Evolutionary conservation across 345 rosid genomes (phyloP), one percentile per base, ranked within the genome.

Genomic region (Sonneratia caseolaris): DNA sequence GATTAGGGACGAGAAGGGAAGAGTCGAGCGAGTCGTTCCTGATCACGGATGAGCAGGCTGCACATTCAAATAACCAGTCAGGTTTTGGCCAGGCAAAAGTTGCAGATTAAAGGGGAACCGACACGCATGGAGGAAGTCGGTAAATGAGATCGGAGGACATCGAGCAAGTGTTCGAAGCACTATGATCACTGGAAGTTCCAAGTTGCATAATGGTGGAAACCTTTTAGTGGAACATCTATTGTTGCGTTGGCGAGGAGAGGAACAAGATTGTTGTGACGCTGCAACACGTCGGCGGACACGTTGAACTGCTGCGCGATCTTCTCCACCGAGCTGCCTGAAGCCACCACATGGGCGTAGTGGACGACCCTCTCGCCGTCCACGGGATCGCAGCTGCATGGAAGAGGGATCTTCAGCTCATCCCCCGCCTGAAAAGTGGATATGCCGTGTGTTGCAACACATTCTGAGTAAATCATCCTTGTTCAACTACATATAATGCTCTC

Each of bases 31-130:
- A 92, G 69, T 78, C 78, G 5, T 24, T 67, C 64, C 71, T 76
- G 48, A 92, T 75, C 12, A 85, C 79, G 18, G 97, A 87, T 76
- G 79, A 83, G 70, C 97, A 91, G 68, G 89, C 97, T 91, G 96
- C 65, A 64, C 24, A 13, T 22, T 1, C 65, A 27, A 59, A 1
- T 59, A 11, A 59, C 2, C 36, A 59, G 37, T 59, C 65, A 59
- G 65, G 7, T 59, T 59, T 59, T 8, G n/a, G 22, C 1, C 24
- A 21, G 18, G 45, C 45, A 42, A 49, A 49, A 48, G 53, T 14
- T 42, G 45, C 45, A 42, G 18, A 48, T 9, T 2, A 3, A 48
- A 15, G 22, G 22, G n/a, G 4, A 53, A 16, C 22, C 5, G 15
- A 53, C 22, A 12, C 59, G 59, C 3, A 19, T 27, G 32, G 16